A percentile compares a stretch with the other conserved stretches of the same genome.
phyloP scores from a whole-genome alignment of 2,329 filamentous ascomycete species.

The Epichloe scottii region DNA sequence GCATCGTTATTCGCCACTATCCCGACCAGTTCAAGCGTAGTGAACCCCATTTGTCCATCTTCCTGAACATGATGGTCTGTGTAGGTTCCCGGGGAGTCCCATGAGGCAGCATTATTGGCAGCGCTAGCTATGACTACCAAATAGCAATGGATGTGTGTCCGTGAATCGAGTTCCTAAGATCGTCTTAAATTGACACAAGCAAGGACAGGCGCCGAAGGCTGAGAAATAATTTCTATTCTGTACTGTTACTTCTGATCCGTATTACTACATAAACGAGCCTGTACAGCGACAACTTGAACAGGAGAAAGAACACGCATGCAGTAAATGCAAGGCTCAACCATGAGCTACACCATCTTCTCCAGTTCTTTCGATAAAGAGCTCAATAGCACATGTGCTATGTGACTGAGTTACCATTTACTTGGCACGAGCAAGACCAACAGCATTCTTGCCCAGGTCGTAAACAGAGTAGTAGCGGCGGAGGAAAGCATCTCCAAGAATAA shows the following conservation, averaged over 20 bases:
- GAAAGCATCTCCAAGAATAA: slow-evolving; percentile 85
- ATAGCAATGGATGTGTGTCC: too few species aligned
- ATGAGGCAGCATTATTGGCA: too few species aligned
- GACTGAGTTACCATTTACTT: slow-evolving; percentile 34
- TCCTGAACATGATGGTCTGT: too few species aligned
- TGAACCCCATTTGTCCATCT: too few species aligned
- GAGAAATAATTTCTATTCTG: slow-evolving; percentile 12
- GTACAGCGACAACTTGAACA: background rate
- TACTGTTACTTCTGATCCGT: background rate
- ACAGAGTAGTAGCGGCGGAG: slow-evolving; percentile 86
- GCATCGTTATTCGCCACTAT: too few species aligned
- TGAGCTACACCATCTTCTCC: background rate
- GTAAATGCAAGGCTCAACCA: background rate
- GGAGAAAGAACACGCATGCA: background rate
- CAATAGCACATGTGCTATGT: background rate
- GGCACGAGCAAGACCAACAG: slow-evolving; percentile 79
- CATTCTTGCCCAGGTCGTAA: slow-evolving; percentile 83
- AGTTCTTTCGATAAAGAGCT: background rate
- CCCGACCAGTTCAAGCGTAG: too few species aligned
- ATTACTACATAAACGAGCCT: background rate
- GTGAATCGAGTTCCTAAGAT: too few species aligned
- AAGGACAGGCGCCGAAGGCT: background rate
- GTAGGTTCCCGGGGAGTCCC: too few species aligned
- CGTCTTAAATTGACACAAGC: too few species aligned
- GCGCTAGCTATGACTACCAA: too few species aligned